Evolutionary conservation across 2,329 filamentous ascomycete species (phyloP).

Genomic region (Pseudopithomyces chartarum): DNA sequence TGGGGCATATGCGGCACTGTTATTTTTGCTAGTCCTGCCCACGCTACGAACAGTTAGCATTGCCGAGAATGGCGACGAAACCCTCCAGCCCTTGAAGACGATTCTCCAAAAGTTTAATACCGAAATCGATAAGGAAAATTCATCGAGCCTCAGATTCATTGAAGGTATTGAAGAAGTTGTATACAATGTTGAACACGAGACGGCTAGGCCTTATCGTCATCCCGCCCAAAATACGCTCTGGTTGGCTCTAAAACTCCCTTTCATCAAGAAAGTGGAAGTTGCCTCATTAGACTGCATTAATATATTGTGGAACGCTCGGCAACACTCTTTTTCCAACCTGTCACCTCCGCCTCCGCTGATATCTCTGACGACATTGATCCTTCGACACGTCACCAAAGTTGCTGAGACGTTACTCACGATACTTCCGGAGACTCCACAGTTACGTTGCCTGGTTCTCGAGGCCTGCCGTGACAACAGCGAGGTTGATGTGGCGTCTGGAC

Average conservation of each 20-base stretch:
- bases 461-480: constrained; percentile 23
- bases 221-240: constrained; percentile 12
- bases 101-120: constrained; percentile 22
- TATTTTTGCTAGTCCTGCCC: constrained; percentile 28
- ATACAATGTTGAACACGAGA: constrained; percentile 24
- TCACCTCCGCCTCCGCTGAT: constrained; percentile 8
- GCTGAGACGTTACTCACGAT: constrained; percentile 9
- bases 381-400: constrained; percentile 22
- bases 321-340: not conserved
- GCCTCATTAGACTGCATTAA: constrained; percentile 5
- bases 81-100: constrained; percentile 23
- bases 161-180: constrained; percentile 22
- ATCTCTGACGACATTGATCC: constrained; percentile 25
- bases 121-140: constrained; percentile 5
- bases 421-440: constrained; percentile 21
- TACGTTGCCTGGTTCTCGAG: constrained; percentile 31
- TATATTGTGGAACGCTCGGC: not conserved
- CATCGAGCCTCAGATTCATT: constrained; percentile 18
- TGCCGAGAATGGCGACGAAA: constrained; percentile 22
- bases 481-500: not conserved
- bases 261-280: constrained; percentile 18
- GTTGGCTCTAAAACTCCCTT: constrained; percentile 20
- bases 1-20: constrained; percentile 28
- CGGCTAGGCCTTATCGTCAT: constrained; percentile 16
- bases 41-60: constrained; percentile 22